Evolutionary conservation across 805 yeast genomes (phyloP).

Genomic region (Pichia kluyveri): DNA sequence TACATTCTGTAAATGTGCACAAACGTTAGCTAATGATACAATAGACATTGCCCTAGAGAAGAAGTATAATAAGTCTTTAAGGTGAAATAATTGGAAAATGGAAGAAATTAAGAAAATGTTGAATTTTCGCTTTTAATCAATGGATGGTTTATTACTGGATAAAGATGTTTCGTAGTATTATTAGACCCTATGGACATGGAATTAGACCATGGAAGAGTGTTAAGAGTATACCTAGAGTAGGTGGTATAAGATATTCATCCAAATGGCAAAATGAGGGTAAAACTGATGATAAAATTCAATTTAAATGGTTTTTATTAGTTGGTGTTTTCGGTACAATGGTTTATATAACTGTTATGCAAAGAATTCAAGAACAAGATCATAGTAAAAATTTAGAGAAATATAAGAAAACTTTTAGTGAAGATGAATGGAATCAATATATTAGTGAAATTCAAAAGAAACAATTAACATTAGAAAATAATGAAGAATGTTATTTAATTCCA

Average conservation of each 20-base stretch:
- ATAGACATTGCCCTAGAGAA: constrained; percentile 54
- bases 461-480: constrained; percentile 17
- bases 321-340: constrained; percentile 38
- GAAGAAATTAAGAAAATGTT: not conserved
- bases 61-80: too few relatives aligned
- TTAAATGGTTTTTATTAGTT: constrained; percentile 22
- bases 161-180: too few relatives aligned
- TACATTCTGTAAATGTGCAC: constrained; percentile 87
- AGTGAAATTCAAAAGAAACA: constrained; percentile 23
- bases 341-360: constrained; percentile 24
- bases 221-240: not conserved
- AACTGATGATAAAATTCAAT: constrained; percentile 11
- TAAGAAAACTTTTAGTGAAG: constrained; percentile 36
- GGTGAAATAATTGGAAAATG: too few relatives aligned
- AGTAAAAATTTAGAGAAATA: constrained; percentile 20
- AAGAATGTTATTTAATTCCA: constrained; percentile 25
- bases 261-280: constrained; percentile 6
- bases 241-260: not conserved
- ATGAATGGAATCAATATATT: constrained; percentile 38
- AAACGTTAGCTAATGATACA: constrained; percentile 72
- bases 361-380: constrained; percentile 26
- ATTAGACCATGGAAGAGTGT: too few relatives aligned
- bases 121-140: not conserved
- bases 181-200: too few relatives aligned
- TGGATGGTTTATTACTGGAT: too few relatives aligned